Percentiles rank a stretch among this genome's conserved stretches.
Conservation (phyloP, 768 basidiomycete species). For the Lyophyllum atratum region DNA sequence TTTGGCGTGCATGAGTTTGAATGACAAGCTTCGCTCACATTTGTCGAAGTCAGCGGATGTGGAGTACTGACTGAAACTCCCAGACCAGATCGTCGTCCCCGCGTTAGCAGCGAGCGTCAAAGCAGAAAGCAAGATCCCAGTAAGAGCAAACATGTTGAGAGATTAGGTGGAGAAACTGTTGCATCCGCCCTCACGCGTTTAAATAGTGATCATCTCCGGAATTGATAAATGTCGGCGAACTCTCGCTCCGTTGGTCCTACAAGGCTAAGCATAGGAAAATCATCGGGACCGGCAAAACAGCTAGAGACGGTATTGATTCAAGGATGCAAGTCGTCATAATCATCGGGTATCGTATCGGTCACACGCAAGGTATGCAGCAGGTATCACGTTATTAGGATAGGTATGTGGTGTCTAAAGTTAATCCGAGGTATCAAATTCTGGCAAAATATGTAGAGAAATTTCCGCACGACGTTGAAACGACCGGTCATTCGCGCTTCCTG, state of each 20-base stretch:
- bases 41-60: slow-evolving; percentile 52
- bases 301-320: slow-evolving; percentile 7
- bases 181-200: background rate
- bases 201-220: slow-evolving; percentile 11
- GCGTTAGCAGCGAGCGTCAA: slow-evolving; percentile 38
- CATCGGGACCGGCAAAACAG: slow-evolving; percentile 36
- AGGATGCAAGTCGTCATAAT: slow-evolving; percentile 8
- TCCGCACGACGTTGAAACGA: slow-evolving; percentile 19
- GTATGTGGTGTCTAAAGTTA: slow-evolving; percentile 31
- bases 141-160: slow-evolving; percentile 25
- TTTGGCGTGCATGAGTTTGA: background rate
- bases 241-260: slow-evolving; percentile 25
- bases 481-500: slow-evolving; percentile 34
- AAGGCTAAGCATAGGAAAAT: slow-evolving; percentile 34
- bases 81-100: slow-evolving; percentile 56
- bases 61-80: slow-evolving; percentile 51
- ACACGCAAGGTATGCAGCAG: slow-evolving; percentile 23
- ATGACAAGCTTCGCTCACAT: slow-evolving; percentile 34
- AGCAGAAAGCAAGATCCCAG: slow-evolving; percentile 34
- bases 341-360: slow-evolving; percentile 22
- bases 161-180: background rate
- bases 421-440: slow-evolving; percentile 41
- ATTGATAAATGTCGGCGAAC: slow-evolving; percentile 33
- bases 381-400: slow-evolving; percentile 21
- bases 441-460: slow-evolving; percentile 26